Evolutionary conservation across 2,329 filamentous ascomycete species (phyloP), one percentile per base, ranked within the genome.

Genomic region (Colletotrichum tanaceti): DNA sequence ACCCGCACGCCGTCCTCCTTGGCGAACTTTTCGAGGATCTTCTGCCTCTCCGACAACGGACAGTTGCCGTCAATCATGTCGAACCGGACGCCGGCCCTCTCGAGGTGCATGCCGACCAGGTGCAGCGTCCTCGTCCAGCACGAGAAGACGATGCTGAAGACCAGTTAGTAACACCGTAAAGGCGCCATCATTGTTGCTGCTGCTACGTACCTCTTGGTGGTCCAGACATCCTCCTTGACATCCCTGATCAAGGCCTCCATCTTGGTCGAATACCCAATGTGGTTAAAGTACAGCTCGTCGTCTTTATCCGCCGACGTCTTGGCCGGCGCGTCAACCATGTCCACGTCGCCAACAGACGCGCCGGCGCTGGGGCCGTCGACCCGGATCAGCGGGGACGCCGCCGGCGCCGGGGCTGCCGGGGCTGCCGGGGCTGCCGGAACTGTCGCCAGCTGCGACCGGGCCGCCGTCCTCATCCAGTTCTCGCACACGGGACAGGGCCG

Each of bases 41-140:
- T 70, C 41, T 83, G 77, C 0, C 84, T 74, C 32, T 79, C 74
- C 0, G 70, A 63, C 0, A 81, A 75, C 0, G 79, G 74, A 18
- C 75, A 79, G 0, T 79, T 75, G 2, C 85, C 85, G 53, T 87
- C 83, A 3, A 87, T 82, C 0, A 82, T 78, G 7, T 78, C 72
- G 35, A 74, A 81, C 0, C 68, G 46, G 1, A 84, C 77, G 0
- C 70, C 44, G 1, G 73, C 74, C 1, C 38, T 10, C 0, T 73
- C 11, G 0, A 84, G 72, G 41, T 79, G 75, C 2, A 49, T 74
- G 0, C 68, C 73, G 0, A 84, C 71, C 0, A 85, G 73, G 24
- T 81, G 73, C 0, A 85, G 73, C 0, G 81, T 83, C 0, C 77
- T 73, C 0, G 80, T 84, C 83, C 81, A 85, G 64, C 78, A 82